phyloP scores from a whole-genome alignment of 1,284 basidiomycete species.

The Ganoderma meredithae region DNA sequence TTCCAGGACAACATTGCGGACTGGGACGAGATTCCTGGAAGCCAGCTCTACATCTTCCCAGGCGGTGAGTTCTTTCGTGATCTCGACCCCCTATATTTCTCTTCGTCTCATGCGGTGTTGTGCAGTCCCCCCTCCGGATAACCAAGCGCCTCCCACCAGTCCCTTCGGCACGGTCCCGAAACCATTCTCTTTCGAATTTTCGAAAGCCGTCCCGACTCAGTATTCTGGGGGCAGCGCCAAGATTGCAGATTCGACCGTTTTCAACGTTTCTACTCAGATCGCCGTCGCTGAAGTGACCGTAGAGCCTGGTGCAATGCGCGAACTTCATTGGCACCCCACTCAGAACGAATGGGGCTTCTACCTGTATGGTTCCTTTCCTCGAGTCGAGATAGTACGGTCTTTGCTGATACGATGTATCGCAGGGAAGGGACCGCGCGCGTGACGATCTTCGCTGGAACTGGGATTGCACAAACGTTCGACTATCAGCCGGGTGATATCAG shows the following conservation, averaged over 20 bases:
- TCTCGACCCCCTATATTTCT: constrained; percentile 39
- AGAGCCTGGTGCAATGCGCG: constrained; percentile 63
- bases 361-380: constrained; percentile 26
- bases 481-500: constrained; percentile 73
- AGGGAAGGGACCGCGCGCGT: constrained; percentile 65
- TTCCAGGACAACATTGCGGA: constrained; percentile 61
- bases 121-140: constrained; percentile 47
- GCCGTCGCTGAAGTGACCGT: constrained; percentile 71
- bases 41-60: constrained; percentile 65
- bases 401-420: neutral
- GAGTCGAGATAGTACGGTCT: neutral
- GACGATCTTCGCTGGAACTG: constrained; percentile 67
- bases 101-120: neutral
- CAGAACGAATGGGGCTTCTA: constrained; percentile 59
- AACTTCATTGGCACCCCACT: constrained; percentile 66
- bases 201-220: constrained; percentile 55
- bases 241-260: constrained; percentile 62
- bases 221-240: constrained; percentile 67
- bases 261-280: constrained; percentile 60
- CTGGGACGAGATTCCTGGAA: constrained; percentile 60
- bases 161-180: constrained; percentile 56
- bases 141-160: constrained; percentile 48
- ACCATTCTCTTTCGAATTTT: constrained; percentile 60
- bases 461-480: constrained; percentile 72
- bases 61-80: constrained; percentile 47